These are phyloP conservation scores for Paramecium caudatum DNA, from an alignment of 73 alveolate genomes.

Conservation along the genomic window DNA sequence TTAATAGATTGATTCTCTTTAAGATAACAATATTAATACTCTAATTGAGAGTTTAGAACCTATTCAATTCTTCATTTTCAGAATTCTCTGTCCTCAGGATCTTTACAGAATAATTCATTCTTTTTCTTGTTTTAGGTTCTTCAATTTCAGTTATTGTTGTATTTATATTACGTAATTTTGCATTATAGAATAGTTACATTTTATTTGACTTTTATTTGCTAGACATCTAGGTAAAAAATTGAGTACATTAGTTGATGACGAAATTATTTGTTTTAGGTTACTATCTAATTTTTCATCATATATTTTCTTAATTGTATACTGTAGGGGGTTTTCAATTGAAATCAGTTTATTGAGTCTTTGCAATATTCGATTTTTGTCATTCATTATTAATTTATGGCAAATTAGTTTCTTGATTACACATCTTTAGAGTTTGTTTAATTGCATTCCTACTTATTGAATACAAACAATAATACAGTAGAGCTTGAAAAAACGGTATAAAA, in stretches of 20 bases:
- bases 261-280: background rate
- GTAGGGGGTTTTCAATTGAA: conserved; percentile 6
- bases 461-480: conserved; percentile 25
- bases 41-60: too few relatives aligned
- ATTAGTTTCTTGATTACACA: conserved; percentile 39
- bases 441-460: conserved; percentile 36
- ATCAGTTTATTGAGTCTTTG: too few relatives aligned
- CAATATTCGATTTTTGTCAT: background rate
- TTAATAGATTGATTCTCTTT: too few relatives aligned
- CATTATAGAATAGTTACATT: conserved; percentile 45
- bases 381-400: conserved; percentile 18
- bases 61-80: conserved; percentile 14
- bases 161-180: conserved; percentile 23
- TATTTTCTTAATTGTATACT: conserved; percentile 18
- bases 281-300: background rate
- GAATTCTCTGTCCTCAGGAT: conserved; percentile 14
- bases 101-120: conserved; percentile 27
- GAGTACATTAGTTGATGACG: background rate
- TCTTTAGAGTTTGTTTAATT: conserved; percentile 29
- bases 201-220: background rate
- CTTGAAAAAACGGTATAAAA: conserved; percentile 13
- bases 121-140: background rate
- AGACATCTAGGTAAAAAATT: background rate
- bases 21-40: too few relatives aligned
- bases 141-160: background rate